phyloP scores from a whole-genome alignment of 78 protist species.

The Dictyostelium brefeldianum region DNA sequence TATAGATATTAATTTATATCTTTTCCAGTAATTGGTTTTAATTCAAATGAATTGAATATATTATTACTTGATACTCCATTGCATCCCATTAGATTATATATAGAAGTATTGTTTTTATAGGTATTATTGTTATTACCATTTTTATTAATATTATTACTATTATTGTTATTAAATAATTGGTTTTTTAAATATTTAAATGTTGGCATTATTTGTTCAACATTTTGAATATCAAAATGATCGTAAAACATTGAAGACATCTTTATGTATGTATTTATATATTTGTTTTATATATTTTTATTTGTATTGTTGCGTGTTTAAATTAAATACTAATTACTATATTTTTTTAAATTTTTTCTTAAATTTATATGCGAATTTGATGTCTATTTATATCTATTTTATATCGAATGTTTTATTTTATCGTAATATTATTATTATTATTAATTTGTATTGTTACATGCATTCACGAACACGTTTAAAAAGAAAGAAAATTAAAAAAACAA shows the following conservation, averaged over 20 bases:
- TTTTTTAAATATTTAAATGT: not conserved
- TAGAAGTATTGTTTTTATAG: not conserved
- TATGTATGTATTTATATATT: not conserved
- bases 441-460: too few relatives aligned
- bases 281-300: not conserved
- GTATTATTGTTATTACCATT: not conserved
- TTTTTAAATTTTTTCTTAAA: not conserved
- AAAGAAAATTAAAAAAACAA: too few relatives aligned
- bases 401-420: too few relatives aligned
- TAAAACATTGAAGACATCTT: not conserved
- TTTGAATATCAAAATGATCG: slow-evolving; percentile 11
- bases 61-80: not conserved
- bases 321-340: not conserved
- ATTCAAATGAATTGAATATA: too few relatives aligned
- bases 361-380: not conserved
- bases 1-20: too few relatives aligned
- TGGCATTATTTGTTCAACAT: slow-evolving; percentile 4
- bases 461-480: not conserved
- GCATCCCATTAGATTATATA: not conserved
- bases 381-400: too few relatives aligned
- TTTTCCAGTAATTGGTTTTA: too few relatives aligned
- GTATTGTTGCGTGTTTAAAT: not conserved
- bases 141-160: not conserved
- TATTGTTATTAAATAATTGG: not conserved
- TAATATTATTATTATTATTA: too few relatives aligned